Conservation (phyloP, 345 rosid genomes). For the Rhodomyrtus tomentosa region DNA sequence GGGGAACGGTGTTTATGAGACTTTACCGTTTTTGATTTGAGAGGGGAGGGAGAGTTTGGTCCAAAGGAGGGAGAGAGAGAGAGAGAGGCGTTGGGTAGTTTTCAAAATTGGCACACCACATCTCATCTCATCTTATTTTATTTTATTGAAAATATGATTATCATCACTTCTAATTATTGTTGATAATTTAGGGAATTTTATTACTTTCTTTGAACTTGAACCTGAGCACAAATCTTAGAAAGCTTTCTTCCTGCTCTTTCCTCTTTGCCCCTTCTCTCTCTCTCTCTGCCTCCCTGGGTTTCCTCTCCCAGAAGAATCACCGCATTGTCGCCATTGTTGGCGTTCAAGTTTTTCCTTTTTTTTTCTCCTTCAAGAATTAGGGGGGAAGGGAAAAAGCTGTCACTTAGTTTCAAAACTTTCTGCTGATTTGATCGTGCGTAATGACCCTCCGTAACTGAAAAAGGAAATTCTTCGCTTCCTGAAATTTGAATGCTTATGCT, state of each 20-base stretch:
- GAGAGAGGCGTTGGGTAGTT: not conserved
- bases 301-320: not conserved
- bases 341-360: not conserved
- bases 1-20: not conserved
- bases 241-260: not conserved
- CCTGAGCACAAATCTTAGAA: constrained; percentile 3
- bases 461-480: not conserved
- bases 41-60: not conserved
- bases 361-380: not conserved
- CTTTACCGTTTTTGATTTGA: not conserved
- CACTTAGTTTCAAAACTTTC: not conserved
- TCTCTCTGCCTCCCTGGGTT: not conserved
- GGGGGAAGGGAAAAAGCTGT: not conserved
- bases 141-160: not conserved
- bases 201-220: not conserved
- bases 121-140: not conserved
- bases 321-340: not conserved
- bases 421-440: not conserved
- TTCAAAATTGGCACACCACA: not conserved
- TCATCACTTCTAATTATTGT: not conserved
- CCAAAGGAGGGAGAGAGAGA: not conserved
- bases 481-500: constrained; percentile 5
- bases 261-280: not conserved
- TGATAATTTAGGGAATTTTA: not conserved
- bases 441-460: not conserved